Conservation (phyloP, 192 early-diverging fungal genomes). For the Backusella mclennaniae region DNA sequence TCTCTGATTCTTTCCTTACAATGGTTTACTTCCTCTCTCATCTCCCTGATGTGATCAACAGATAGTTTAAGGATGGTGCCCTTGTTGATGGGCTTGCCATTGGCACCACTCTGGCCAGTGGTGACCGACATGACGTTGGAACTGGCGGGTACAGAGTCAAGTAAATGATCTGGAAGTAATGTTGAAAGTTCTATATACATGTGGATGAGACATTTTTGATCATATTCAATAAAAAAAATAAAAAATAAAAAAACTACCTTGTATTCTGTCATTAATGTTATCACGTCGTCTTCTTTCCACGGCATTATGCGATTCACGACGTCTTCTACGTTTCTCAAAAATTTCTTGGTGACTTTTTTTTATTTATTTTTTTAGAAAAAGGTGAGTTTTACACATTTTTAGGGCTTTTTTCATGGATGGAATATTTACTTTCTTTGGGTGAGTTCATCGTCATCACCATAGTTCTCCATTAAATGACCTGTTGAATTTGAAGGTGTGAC, state of each 20-base stretch:
- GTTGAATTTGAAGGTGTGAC: slow-evolving; percentile 29
- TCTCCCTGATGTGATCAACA: slow-evolving; percentile 30
- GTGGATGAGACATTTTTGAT: background rate
- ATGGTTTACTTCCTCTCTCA: slow-evolving; percentile 16
- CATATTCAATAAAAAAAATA: background rate
- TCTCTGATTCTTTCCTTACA: slow-evolving; percentile 25
- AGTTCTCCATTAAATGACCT: slow-evolving; percentile 18
- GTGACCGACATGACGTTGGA: slow-evolving; percentile 22
- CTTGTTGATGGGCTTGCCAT: slow-evolving; percentile 22
- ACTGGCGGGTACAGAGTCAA: slow-evolving; percentile 21
- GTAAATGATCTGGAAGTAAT: slow-evolving; percentile 25
- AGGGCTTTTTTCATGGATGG: too few species aligned
- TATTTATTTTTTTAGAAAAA: background rate
- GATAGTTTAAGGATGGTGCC: slow-evolving; percentile 29
- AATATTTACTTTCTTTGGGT: slow-evolving; percentile 20
- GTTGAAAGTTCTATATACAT: slow-evolving; percentile 18
- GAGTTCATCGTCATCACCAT: slow-evolving; percentile 16
- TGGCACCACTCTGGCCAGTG: slow-evolving; percentile 1
- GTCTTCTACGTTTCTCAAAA: slow-evolving; percentile 26
- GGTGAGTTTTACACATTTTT: background rate
- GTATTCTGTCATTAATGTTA: slow-evolving; percentile 33
- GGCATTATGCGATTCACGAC: slow-evolving; percentile 31
- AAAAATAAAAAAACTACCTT: slow-evolving; percentile 9
- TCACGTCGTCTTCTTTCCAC: slow-evolving; percentile 31
- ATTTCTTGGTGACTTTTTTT: slow-evolving; percentile 30